Percentiles rank a stretch among this genome's conserved stretches.
Evolutionary conservation across 371 early-diverging fungal genomes (phyloP).

Genomic region (Actinomortierella wolfii): DNA sequence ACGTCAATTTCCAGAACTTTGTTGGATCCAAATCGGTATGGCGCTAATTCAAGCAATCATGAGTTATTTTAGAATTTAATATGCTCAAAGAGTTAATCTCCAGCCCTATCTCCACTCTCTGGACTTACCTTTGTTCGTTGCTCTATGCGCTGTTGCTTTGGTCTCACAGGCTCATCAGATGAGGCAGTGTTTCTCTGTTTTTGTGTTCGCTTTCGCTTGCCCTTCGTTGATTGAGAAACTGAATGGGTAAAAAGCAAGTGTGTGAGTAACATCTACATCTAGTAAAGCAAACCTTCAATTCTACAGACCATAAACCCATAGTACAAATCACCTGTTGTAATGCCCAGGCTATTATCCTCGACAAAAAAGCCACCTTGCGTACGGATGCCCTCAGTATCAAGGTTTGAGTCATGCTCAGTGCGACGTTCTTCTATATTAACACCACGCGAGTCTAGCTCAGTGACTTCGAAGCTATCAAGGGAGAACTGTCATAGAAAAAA

Average conservation of each 20-base stretch:
- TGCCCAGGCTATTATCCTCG: too few relatives aligned
- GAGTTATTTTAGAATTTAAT: not conserved
- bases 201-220: constrained; percentile 8
- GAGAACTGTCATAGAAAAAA: too few relatives aligned
- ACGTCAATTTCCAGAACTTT: constrained; percentile 9
- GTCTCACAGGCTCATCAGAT: not conserved
- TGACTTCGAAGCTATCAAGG: not conserved
- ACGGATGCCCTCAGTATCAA: constrained; percentile 1
- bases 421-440: not conserved
- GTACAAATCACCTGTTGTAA: too few relatives aligned
- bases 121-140: constrained; percentile 2
- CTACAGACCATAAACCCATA: too few relatives aligned
- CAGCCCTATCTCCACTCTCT: constrained; percentile 1
- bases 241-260: not conserved
- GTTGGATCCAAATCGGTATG: constrained; percentile 6
- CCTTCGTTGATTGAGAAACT: too few relatives aligned
- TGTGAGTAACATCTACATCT: too few relatives aligned
- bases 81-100: constrained; percentile 1
- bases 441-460: not conserved
- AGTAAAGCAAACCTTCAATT: too few relatives aligned
- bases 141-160: constrained; percentile 5
- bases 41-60: constrained; percentile 8
- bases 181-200: constrained; percentile 4
- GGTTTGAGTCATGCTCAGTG: constrained; percentile 1
- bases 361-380: not conserved